These are phyloP conservation scores for Pelargonium citronellum DNA, from an alignment of 441 rosid genomes.

Conservation along the genomic window DNA sequence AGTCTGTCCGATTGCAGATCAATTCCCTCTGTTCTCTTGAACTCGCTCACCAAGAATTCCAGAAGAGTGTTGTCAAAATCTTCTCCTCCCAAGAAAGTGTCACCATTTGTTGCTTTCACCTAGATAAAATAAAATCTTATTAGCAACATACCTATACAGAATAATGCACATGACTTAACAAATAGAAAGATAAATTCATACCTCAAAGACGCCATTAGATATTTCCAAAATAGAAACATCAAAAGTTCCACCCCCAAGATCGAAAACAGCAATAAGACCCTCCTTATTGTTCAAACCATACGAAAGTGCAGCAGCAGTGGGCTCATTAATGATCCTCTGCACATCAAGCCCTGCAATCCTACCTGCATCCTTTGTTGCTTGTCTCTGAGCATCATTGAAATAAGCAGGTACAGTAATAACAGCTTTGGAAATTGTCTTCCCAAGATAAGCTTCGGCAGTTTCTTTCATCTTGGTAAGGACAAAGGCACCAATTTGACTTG, in stretches of 20 bases:
- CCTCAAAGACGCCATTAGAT: slow-evolving; percentile 94
- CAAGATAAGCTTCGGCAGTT: slow-evolving; percentile 78
- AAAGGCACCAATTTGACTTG: slow-evolving; percentile 80
- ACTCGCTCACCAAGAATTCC: slow-evolving; percentile 74
- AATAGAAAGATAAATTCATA: slow-evolving; percentile 8
- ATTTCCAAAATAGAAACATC: slow-evolving; percentile 83
- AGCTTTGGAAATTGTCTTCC: slow-evolving; percentile 61
- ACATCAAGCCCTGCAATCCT: slow-evolving; percentile 82
- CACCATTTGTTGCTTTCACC: slow-evolving; percentile 98
- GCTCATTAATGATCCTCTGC: slow-evolving; percentile 82
- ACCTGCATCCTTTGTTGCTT: slow-evolving; percentile 91
- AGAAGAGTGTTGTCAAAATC: slow-evolving; percentile 82
- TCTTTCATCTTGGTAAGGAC: slow-evolving; percentile 81
- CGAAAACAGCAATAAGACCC: slow-evolving; percentile 86
- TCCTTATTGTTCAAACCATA: slow-evolving; percentile 92
- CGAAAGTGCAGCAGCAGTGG: slow-evolving; percentile 91
- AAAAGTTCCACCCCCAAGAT: slow-evolving; percentile 90
- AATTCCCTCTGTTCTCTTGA: slow-evolving; percentile 62
- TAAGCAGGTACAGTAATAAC: slow-evolving; percentile 85
- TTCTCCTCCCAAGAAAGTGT: slow-evolving; percentile 95
- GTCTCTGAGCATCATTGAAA: slow-evolving; percentile 90
- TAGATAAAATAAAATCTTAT: slow-evolving; percentile 18
- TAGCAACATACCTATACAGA: neutral
- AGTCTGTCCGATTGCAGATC: slow-evolving; percentile 77
- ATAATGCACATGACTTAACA: neutral